phyloP scores from a whole-genome alignment of 2,329 filamentous ascomycete species.

The Didymella glomerata region DNA sequence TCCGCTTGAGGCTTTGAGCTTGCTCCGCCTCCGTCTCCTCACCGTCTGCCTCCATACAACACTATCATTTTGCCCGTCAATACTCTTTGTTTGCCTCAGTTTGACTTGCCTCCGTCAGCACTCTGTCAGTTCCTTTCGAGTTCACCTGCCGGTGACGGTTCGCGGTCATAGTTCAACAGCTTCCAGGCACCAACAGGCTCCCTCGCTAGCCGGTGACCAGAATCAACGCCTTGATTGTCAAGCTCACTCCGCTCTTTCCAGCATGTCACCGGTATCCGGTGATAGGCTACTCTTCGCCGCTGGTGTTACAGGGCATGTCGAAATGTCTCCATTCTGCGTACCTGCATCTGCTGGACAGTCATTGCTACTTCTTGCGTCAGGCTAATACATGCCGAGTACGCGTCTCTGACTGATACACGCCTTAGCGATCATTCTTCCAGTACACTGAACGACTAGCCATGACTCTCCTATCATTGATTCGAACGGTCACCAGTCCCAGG shows the following conservation, averaged over 20 bases:
- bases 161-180: conserved; percentile 5
- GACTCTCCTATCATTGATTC: conserved; percentile 4
- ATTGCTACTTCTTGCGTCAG: conserved; percentile 7
- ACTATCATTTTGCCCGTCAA: conserved; percentile 1
- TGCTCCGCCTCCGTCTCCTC: conserved; percentile 14
- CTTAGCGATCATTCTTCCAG: conserved; percentile 9
- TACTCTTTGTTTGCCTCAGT: conserved; percentile 1
- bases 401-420: conserved; percentile 1
- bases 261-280: conserved; percentile 7
- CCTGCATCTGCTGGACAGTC: conserved; percentile 14
- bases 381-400: conserved; percentile 1
- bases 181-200: conserved; percentile 15
- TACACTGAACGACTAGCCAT: conserved; percentile 1
- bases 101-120: neutral
- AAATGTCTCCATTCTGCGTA: conserved; percentile 2
- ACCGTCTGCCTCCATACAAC: conserved; percentile 11
- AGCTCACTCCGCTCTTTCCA: conserved; percentile 5
- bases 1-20: conserved; percentile 2
- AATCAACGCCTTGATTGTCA: conserved; percentile 18
- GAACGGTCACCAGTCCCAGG: neutral
- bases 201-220: conserved; percentile 17
- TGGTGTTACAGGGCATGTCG: conserved; percentile 8
- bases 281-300: neutral
- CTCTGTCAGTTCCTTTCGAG: neutral
- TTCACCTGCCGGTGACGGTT: conserved; percentile 2